Evolutionary conservation across 1,284 basidiomycete species (phyloP), one percentile per base, ranked within the genome.

Genomic region (Inonotus hispidus): DNA sequence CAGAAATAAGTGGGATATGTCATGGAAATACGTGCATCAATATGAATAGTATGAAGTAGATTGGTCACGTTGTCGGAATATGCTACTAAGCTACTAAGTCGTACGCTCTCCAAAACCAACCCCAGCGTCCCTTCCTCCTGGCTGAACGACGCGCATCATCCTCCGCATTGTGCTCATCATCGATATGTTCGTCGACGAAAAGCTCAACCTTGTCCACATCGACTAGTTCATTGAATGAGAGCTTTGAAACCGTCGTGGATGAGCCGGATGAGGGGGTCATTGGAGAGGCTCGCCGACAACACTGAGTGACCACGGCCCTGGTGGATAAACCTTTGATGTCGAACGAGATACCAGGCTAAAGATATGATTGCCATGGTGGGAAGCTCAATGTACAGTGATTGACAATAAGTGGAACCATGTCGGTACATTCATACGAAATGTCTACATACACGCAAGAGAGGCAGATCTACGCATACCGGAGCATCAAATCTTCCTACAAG

Each of bases 371-470:
- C 61, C 74, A 90, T 86, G 67, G 83, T 67, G 0, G 84, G 84
- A 59, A 88, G 75, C 67, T 92, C 82, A 66, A 91, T 73, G 73
- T 92, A 92, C 68, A 83, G 83, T 13, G 89, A 92, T n/a, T n/a
- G n/a, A n/a, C n/a, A n/a, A n/a, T n/a, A n/a, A n/a, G n/a, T n/a
- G n/a, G n/a, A n/a, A n/a, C n/a, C n/a, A n/a, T n/a, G n/a, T n/a
- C n/a, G n/a, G n/a, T n/a, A n/a, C n/a, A n/a, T n/a, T n/a, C n/a
- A n/a, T n/a, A n/a, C n/a, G n/a, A n/a, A n/a, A n/a, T n/a, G n/a
- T n/a, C n/a, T n/a, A n/a, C n/a, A n/a, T n/a, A n/a, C n/a, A n/a
- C n/a, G n/a, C n/a, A n/a, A n/a, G n/a, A n/a, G n/a, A n/a, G n/a
- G n/a, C n/a, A n/a, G n/a, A n/a, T n/a, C n/a, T n/a, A n/a, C n/a